These are phyloP conservation scores for Naumovozyma dairenensis DNA, from an alignment of 805 yeast genomes.

Conservation along the genomic window DNA sequence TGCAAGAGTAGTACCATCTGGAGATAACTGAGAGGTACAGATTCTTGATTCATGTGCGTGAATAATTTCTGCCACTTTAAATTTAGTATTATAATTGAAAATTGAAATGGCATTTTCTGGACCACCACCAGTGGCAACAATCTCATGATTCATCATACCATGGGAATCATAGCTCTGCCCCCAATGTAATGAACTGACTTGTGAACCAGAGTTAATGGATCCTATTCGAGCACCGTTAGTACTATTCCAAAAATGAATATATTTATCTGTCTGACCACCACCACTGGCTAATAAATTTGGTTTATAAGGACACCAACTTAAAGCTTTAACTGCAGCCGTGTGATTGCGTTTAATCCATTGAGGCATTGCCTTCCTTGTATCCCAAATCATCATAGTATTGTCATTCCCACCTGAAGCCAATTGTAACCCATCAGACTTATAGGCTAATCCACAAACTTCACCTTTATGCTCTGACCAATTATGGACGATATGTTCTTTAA, in stretches of 20 bases:
- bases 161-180: conserved; percentile 41
- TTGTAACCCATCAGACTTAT: conserved; percentile 75
- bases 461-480: conserved; percentile 62
- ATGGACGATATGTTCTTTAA: conserved; percentile 62
- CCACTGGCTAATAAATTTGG: conserved; percentile 83
- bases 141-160: conserved; percentile 38
- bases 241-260: conserved; percentile 92
- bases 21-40: conserved; percentile 72
- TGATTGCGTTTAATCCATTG: conserved; percentile 69
- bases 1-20: conserved; percentile 83
- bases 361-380: conserved; percentile 61
- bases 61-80: conserved; percentile 76
- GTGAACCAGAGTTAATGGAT: conserved; percentile 84
- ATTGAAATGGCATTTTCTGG: conserved; percentile 78
- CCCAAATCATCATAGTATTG: conserved; percentile 89
- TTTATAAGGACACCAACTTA: conserved; percentile 91
- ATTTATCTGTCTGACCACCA: conserved; percentile 86
- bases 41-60: conserved; percentile 89
- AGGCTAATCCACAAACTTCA: conserved; percentile 86
- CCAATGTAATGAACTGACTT: conserved; percentile 91
- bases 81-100: conserved; percentile 77
- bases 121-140: conserved; percentile 88
- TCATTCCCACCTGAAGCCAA: conserved; percentile 93
- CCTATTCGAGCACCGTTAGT: conserved; percentile 80
- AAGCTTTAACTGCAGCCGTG: conserved; percentile 90